A percentile compares a stretch with the other conserved stretches of the same genome.
phyloP scores from a whole-genome alignment of 1,284 basidiomycete species.

The Rhodotorula sp. region DNA sequence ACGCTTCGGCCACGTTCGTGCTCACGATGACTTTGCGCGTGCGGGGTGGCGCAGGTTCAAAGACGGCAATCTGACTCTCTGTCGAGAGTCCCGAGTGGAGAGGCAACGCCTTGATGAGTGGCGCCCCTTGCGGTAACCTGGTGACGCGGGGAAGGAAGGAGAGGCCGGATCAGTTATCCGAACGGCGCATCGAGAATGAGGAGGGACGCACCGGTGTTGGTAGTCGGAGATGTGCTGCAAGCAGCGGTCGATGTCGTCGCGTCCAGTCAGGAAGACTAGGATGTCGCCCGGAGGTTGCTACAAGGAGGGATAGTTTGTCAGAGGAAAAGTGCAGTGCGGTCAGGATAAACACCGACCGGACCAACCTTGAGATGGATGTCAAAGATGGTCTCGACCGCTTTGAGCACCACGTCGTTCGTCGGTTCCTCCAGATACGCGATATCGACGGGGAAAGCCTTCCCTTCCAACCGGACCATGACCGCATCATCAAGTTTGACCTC shows the following conservation, averaged over 20 bases:
- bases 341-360: conserved; percentile 16
- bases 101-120: conserved; percentile 60
- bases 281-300: conserved; percentile 54
- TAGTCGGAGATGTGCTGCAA: conserved; percentile 78
- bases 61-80: conserved; percentile 81
- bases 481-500: conserved; percentile 37
- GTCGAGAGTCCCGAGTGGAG: conserved; percentile 84
- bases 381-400: conserved; percentile 50
- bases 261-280: conserved; percentile 52
- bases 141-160: neutral
- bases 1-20: conserved; percentile 96
- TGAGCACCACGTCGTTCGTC: conserved; percentile 48
- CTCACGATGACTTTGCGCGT: conserved; percentile 86
- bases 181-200: neutral
- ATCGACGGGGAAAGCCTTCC: conserved; percentile 50
- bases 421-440: conserved; percentile 50
- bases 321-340: neutral
- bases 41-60: conserved; percentile 69
- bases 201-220: conserved; percentile 62
- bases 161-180: neutral
- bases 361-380: conserved; percentile 60
- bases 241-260: conserved; percentile 64
- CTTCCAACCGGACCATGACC: conserved; percentile 49
- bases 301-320: neutral
- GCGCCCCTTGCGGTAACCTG: conserved; percentile 64